Base-by-base conservation (phyloP, 1,139 yeast genomes). In the Cylindricascospora bacillispora region DNA sequence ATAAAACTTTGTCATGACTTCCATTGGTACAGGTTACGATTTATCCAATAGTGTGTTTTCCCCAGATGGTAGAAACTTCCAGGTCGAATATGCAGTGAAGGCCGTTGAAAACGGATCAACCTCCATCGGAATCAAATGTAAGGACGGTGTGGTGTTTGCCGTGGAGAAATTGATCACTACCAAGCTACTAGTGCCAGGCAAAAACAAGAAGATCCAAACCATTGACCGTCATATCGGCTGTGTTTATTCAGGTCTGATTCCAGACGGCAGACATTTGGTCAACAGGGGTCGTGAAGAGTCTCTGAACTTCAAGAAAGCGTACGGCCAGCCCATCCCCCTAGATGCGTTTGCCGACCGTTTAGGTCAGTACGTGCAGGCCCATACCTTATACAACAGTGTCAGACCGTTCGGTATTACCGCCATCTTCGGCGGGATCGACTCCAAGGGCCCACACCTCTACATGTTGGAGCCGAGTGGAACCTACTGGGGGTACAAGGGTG, bases 71-170 rank as follows among this genome's bases (percentile, higher is more conserved):
- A 73, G 98, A 61, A 89, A 86, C 59, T 92, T 92, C 62, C 99
- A 92, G 60, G 98, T 89, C 15, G 98, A 92, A 59, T 92, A 92
- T 49, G 99, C 99, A 25, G 69, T 80, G 54, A 92, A 92, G 57
- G 98, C 98, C 2, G 97, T 89, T 5, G 98, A 92, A 57, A 86
- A 85, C 52, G 95, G 95, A 26, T 92, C 95, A 10, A 89, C 98
- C 0, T 77, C 95, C 17, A 68, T 92, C 43, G 99, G 97, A 24
- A 77, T 92, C 53, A 80, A 81, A 54, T 83, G 82, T 59, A 71
- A 73, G 47, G 97, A 89, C 52, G 98, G 98, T 28, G 70, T 92
- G 26, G 95, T 89, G 12, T 68, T 89, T 42, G 99, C 97, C n/a
- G 93, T 83, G 17, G 98, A 89, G 59, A 89, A 89, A 61, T 69